These are phyloP conservation scores for Agarophyton chilense DNA, from an alignment of 23 red algal species.

Conservation along the genomic window DNA sequence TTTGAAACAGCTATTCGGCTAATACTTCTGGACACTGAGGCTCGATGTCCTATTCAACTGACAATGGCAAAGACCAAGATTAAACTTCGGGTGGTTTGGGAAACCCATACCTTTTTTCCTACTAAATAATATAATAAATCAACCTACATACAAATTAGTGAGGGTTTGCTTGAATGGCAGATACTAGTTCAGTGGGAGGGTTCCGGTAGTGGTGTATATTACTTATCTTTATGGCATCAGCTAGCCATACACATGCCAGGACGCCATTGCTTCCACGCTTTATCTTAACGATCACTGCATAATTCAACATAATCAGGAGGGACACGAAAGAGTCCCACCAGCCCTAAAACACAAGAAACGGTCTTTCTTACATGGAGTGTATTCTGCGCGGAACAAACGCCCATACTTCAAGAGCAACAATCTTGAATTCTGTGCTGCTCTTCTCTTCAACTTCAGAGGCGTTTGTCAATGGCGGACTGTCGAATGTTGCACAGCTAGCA, in stretches of 20 bases:
- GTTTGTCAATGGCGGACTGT: slow-evolving; percentile 71
- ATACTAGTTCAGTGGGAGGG: no score
- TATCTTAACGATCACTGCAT: no score
- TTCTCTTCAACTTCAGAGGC: neutral
- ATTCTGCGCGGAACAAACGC: slow-evolving; percentile 48
- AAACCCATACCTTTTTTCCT: neutral
- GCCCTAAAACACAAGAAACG: neutral
- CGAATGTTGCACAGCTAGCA: slow-evolving; percentile 87
- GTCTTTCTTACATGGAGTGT: slow-evolving; percentile 33
- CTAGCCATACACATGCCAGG: no score
- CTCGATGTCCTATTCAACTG: neutral
- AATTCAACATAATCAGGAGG: neutral
- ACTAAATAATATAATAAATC: neutral
- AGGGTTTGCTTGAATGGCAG: no score
- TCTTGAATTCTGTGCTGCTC: slow-evolving; percentile 61
- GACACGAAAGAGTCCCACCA: neutral
- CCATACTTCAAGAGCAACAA: slow-evolving; percentile 64
- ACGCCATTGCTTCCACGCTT: no score
- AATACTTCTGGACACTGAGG: neutral
- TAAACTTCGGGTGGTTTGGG: no score
- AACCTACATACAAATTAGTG: no score
- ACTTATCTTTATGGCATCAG: no score
- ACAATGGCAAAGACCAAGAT: neutral
- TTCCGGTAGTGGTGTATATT: no score
- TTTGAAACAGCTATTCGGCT: neutral